A percentile compares a stretch with the other conserved stretches of the same genome.
Evolutionary conservation across 176 grass and related monocot genomes (phyloP).

Genomic region (Lolium multiflorum): DNA sequence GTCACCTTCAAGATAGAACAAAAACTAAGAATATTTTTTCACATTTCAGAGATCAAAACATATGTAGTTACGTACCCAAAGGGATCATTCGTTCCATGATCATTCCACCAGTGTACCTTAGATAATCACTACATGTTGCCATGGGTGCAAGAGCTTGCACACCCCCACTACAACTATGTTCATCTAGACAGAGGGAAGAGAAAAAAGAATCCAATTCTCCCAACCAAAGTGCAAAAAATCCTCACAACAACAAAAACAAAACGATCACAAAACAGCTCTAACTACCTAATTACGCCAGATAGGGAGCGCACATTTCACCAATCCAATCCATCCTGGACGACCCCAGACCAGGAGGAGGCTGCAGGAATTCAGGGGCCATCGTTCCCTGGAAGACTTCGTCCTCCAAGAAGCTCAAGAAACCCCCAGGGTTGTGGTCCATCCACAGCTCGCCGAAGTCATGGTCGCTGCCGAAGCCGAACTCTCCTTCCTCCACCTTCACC

Average conservation of each 20-base stretch:
- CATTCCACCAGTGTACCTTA: slow-evolving; percentile 15
- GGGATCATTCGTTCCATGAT: slow-evolving; percentile 27
- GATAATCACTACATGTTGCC: slow-evolving; percentile 31
- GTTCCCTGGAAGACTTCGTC: slow-evolving; percentile 57
- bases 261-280: slow-evolving; percentile 2
- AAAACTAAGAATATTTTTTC: not conserved
- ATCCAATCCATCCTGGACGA: slow-evolving; percentile 55
- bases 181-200: slow-evolving; percentile 13
- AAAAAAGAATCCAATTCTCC: not conserved
- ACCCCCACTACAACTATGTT: not conserved
- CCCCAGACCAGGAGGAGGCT: slow-evolving; percentile 34
- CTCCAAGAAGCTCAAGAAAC: slow-evolving; percentile 68
- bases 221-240: slow-evolving; percentile 39
- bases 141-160: slow-evolving; percentile 18
- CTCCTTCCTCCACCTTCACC: slow-evolving; percentile 59
- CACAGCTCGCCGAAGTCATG: slow-evolving; percentile 45
- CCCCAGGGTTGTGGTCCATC: slow-evolving; percentile 55
- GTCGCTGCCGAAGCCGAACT: not conserved
- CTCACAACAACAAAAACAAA: slow-evolving; percentile 5
- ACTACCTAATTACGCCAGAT: not conserved
- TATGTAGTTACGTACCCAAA: slow-evolving; percentile 29
- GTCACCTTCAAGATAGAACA: not conserved
- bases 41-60: slow-evolving; percentile 5
- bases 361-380: slow-evolving; percentile 49
- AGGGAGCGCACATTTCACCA: slow-evolving; percentile 49